phyloP scores from a whole-genome alignment of 805 yeast genomes.

The Scheffersomyces coipomensis region DNA sequence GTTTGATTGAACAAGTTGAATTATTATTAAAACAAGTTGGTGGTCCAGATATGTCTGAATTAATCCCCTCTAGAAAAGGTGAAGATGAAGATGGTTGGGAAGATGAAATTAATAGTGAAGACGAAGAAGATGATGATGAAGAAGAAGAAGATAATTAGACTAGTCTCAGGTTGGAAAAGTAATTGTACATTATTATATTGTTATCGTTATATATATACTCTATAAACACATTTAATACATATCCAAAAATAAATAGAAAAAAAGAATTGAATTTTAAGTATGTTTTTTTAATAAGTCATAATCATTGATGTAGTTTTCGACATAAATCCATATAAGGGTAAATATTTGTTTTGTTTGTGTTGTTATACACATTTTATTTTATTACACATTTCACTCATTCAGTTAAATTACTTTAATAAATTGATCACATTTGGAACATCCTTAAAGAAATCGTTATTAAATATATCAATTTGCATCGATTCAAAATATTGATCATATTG shows the following conservation, averaged over 20 bases:
- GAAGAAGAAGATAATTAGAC: neutral
- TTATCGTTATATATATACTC: too few species aligned
- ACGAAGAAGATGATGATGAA: constrained; percentile 15
- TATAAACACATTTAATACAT: neutral
- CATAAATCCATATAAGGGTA: too few species aligned
- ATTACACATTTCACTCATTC: too few species aligned
- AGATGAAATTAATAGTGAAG: constrained; percentile 44
- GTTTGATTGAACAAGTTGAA: constrained; percentile 53
- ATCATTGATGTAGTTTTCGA: too few species aligned
- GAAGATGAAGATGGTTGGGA: constrained; percentile 51
- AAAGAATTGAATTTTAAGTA: too few species aligned
- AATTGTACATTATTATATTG: neutral
- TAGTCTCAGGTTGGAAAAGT: neutral
- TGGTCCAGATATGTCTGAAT: constrained; percentile 50
- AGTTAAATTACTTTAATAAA: constrained; percentile 8
- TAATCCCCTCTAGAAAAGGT: constrained; percentile 29
- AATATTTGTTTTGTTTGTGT: too few species aligned
- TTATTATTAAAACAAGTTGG: constrained; percentile 57
- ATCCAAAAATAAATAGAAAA: too few species aligned
- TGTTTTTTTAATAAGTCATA: too few species aligned
- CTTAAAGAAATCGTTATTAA: constrained; percentile 23
- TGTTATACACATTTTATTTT: too few species aligned
- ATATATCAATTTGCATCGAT: constrained; percentile 24
- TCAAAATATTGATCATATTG: constrained; percentile 23
- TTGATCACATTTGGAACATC: constrained; percentile 20